Evolutionary conservation across 202 grass and related monocot species (phyloP).

Genomic region (Bolboschoenoplectus hybrid): DNA sequence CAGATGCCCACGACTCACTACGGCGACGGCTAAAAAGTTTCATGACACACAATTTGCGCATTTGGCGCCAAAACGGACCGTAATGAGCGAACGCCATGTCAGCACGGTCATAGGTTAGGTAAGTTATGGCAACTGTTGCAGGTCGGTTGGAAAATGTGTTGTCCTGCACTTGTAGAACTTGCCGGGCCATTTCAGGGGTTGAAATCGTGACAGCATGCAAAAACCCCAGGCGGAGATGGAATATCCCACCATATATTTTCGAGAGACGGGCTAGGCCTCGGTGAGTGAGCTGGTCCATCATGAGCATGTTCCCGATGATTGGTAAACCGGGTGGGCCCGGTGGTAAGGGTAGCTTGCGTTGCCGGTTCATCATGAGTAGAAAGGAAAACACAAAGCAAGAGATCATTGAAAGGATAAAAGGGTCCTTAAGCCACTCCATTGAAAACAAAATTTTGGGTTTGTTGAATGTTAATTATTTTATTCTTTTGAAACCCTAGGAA

Average conservation of each 20-base stretch:
- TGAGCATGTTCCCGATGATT: slow-evolving; percentile 59
- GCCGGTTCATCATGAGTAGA: slow-evolving; percentile 25
- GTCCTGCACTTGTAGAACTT: slow-evolving; percentile 58
- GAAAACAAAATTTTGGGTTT: not conserved
- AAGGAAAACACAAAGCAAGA: slow-evolving; percentile 9
- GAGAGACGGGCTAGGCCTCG: slow-evolving; percentile 46
- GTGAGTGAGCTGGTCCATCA: slow-evolving; percentile 59
- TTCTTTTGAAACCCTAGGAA: slow-evolving; percentile 13
- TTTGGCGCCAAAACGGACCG: slow-evolving; percentile 51
- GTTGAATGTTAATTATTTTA: not conserved
- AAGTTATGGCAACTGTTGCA: slow-evolving; percentile 44
- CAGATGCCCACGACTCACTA: slow-evolving; percentile 48
- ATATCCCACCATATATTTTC: slow-evolving; percentile 43
- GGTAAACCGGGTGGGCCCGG: slow-evolving; percentile 48
- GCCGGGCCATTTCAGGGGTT: slow-evolving; percentile 44
- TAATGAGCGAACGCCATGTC: slow-evolving; percentile 60
- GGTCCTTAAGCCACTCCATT: slow-evolving; percentile 42
- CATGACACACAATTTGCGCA: slow-evolving; percentile 56
- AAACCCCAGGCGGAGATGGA: slow-evolving; percentile 48
- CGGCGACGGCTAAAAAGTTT: slow-evolving; percentile 54
- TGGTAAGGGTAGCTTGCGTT: slow-evolving; percentile 36
- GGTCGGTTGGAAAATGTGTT: slow-evolving; percentile 49
- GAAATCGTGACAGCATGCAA: slow-evolving; percentile 48
- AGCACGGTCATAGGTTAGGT: slow-evolving; percentile 56
- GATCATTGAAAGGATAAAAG: slow-evolving; percentile 24